phyloP scores from a whole-genome alignment of 306 rosid species.

The Nissolia schottii region DNA sequence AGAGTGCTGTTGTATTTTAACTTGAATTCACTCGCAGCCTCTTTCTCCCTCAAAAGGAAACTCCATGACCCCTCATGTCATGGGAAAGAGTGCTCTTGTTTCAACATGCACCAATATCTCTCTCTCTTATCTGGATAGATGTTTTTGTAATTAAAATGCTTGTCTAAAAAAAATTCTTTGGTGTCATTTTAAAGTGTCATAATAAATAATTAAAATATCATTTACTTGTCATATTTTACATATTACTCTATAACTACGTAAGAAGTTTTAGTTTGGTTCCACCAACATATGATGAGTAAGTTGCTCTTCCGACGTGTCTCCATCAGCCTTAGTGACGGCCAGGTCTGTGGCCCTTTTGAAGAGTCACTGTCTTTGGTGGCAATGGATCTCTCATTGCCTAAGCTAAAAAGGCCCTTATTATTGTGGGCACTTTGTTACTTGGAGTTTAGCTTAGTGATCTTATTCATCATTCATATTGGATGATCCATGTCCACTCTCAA shows the following conservation, averaged over 20 bases:
- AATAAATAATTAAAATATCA: too few species aligned
- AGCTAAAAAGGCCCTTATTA: background rate
- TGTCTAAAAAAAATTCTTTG: too few species aligned
- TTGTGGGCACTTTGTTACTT: constrained; percentile 43
- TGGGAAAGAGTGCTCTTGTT: constrained; percentile 60
- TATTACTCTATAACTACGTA: too few species aligned
- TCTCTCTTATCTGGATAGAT: constrained; percentile 21
- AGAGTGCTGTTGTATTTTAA: constrained; percentile 67
- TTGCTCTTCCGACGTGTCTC: constrained; percentile 44
- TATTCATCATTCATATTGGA: background rate
- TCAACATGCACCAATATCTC: constrained; percentile 12
- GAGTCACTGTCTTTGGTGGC: constrained; percentile 48
- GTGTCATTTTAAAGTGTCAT: too few species aligned
- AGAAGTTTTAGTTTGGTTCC: too few species aligned
- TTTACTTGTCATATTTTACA: too few species aligned
- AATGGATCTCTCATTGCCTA: constrained; percentile 12
- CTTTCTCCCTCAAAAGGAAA: constrained; percentile 35
- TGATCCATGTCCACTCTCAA: too few species aligned
- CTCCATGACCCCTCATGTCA: constrained; percentile 35
- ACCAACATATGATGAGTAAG: too few species aligned
- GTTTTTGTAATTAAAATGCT: background rate
- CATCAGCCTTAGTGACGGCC: constrained; percentile 42
- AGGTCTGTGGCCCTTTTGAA: constrained; percentile 43
- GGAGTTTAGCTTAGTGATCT: background rate
- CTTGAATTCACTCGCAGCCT: constrained; percentile 24